These are phyloP conservation scores for Aspergillus wentii DNA, from an alignment of 495 filamentous ascomycete species.

Conservation along the genomic window DNA sequence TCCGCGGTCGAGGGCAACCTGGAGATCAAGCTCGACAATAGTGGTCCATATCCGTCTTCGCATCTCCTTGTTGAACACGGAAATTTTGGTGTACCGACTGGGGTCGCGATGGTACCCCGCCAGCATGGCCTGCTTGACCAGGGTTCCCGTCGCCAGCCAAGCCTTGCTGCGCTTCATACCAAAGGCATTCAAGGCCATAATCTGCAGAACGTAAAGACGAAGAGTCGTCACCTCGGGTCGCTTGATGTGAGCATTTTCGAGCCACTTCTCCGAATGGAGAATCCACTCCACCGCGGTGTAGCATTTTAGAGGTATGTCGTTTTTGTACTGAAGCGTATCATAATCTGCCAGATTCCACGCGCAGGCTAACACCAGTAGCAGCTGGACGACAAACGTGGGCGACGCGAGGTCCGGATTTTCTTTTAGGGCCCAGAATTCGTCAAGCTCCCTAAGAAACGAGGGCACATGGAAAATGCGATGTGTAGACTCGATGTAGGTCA, in stretches of 20 bases:
- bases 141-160: constrained; percentile 55
- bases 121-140: constrained; percentile 54
- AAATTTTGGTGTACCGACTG: constrained; percentile 45
- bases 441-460: constrained; percentile 51
- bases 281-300: constrained; percentile 56
- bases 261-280: constrained; percentile 58
- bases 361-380: constrained; percentile 62
- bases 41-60: constrained; percentile 67
- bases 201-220: constrained; percentile 54
- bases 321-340: constrained; percentile 40
- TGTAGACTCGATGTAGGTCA: constrained; percentile 50
- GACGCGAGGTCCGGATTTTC: constrained; percentile 24
- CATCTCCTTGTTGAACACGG: constrained; percentile 56
- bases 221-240: constrained; percentile 50
- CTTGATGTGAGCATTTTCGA: constrained; percentile 50
- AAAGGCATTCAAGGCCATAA: constrained; percentile 52
- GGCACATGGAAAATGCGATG: constrained; percentile 56
- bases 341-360: constrained; percentile 43
- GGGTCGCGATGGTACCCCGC: constrained; percentile 55
- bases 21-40: constrained; percentile 56
- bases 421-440: constrained; percentile 38
- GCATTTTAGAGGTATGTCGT: constrained; percentile 41
- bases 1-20: constrained; percentile 55
- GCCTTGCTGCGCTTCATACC: constrained; percentile 50
- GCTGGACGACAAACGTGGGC: constrained; percentile 49